A percentile compares a stretch with the other conserved stretches of the same genome.
Conservation (phyloP, 371 early-diverging fungal species). For the Mucor sp. region DNA sequence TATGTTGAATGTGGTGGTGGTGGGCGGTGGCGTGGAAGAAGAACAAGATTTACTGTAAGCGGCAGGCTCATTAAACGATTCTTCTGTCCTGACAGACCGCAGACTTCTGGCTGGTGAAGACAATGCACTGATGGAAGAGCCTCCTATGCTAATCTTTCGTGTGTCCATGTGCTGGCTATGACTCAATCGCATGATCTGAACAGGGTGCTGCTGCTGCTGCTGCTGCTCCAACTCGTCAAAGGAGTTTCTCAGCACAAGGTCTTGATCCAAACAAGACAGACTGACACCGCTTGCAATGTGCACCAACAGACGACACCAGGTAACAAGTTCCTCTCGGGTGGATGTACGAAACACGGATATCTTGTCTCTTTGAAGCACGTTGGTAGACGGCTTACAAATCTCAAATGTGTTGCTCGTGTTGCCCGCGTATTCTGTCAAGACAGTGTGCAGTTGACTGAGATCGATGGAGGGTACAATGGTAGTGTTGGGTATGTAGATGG, state of each 20-base stretch:
- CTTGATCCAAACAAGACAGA: conserved; percentile 13
- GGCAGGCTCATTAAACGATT: conserved; percentile 15
- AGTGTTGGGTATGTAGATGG: conserved; percentile 37
- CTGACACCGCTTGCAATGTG: conserved; percentile 13
- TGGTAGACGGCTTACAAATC: conserved; percentile 16
- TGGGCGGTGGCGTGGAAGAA: not conserved
- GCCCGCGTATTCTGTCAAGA: not conserved
- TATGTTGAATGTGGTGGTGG: too few relatives aligned
- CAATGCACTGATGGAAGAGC: not conserved
- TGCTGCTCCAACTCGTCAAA: not conserved
- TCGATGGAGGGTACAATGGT: conserved; percentile 30
- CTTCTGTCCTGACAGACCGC: conserved; percentile 8
- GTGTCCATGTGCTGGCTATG: conserved; percentile 19
- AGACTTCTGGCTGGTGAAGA: conserved; percentile 19
- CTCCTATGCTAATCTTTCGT: not conserved
- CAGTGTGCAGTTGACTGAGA: conserved; percentile 8
- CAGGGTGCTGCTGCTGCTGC: too few relatives aligned
- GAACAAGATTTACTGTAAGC: not conserved
- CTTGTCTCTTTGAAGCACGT: conserved; percentile 27
- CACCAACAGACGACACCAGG: conserved; percentile 18
- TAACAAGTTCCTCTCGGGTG: conserved; percentile 12
- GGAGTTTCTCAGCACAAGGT: conserved; percentile 1
- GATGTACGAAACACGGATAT: conserved; percentile 16
- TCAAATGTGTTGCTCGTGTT: conserved; percentile 18
- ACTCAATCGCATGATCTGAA: not conserved